Evolutionary conservation across 2,329 filamentous ascomycete species (phyloP), one percentile per base, ranked within the genome.

Genomic region (Gnomoniopsis smithogilvyi): DNA sequence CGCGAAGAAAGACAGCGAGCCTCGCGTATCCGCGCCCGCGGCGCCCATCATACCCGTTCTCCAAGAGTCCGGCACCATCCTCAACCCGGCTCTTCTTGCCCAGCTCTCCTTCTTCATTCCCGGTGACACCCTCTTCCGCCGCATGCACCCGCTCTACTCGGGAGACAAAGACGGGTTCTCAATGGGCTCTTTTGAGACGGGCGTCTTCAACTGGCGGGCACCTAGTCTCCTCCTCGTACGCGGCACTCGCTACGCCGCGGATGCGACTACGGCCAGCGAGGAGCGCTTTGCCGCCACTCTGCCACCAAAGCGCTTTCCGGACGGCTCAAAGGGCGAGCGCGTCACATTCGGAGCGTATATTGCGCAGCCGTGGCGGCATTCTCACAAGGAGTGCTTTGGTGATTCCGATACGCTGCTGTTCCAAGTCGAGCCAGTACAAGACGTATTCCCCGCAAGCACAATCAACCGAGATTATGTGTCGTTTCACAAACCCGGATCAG

Each of bases 161-260:
- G 89, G 89, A 6, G 85, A 82, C 50, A 82, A 85, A 26, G 84
- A 87, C 14, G 89, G 89, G 6, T 92, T 91, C 72, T 90, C 87
- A 21, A 88, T 92, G 84, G 88, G 89, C 22, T 88, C 86, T 57
- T 91, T 92, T 63, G 87, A 91, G 68, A 82, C 86, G 21, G 87
- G 86, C 65, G 86, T 91, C 2, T 89, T 92, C 73, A 89, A 92
- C 69, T 92, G 89, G 89, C 79, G 83, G 46, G 88, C 88, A 0
- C 89, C 89, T 0, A 91, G 89, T 0, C 82, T 92, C 19, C 76
- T 92, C 12, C 78, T 92, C 1, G 85, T 92, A 1, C 83, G 83
- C 21, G 89, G 89, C 21, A 83, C 80, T 3, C 80, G 87, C 6
- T 74, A 81, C 21, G 68, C 72, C 45, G 75, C 80, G 1, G 70